A percentile compares a stretch with the other conserved stretches of the same genome.
Conservation (phyloP, 2,329 filamentous ascomycete genomes). For the Pyricularia sp. region DNA sequence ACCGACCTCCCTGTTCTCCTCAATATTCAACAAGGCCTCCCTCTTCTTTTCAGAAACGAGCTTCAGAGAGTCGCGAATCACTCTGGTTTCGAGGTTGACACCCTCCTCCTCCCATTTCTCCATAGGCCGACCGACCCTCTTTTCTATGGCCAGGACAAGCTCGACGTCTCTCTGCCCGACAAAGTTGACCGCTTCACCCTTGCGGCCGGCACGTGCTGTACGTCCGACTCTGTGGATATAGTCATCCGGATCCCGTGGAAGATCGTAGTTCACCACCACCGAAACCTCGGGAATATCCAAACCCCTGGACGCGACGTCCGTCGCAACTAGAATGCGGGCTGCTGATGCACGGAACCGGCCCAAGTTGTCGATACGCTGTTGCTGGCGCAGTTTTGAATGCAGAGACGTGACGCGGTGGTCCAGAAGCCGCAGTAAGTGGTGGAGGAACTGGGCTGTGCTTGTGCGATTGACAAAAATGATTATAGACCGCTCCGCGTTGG, state of each 20-base stretch:
- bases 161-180: conserved; percentile 89
- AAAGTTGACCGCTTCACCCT: conserved; percentile 72
- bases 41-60: conserved; percentile 90
- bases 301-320: conserved; percentile 87
- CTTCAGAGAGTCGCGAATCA: conserved; percentile 76
- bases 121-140: conserved; percentile 68
- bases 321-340: conserved; percentile 82
- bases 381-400: conserved; percentile 76
- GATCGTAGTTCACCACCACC: conserved; percentile 88
- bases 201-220: conserved; percentile 80
- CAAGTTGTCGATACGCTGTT: conserved; percentile 74
- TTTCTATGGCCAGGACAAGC: conserved; percentile 80
- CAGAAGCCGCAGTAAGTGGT: conserved; percentile 75
- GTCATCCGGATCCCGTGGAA: conserved; percentile 90
- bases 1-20: conserved; percentile 80
- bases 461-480: conserved; percentile 96
- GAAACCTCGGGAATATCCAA: conserved; percentile 89
- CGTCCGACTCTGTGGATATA: conserved; percentile 95
- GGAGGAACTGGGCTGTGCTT: conserved; percentile 73
- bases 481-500: conserved; percentile 60
- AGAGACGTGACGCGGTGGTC: conserved; percentile 83
- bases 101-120: conserved; percentile 76
- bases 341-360: conserved; percentile 83
- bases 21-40: conserved; percentile 79
- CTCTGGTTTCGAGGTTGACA: conserved; percentile 84